phyloP scores from a whole-genome alignment of 305 asterid species.

The Lippia alba region DNA sequence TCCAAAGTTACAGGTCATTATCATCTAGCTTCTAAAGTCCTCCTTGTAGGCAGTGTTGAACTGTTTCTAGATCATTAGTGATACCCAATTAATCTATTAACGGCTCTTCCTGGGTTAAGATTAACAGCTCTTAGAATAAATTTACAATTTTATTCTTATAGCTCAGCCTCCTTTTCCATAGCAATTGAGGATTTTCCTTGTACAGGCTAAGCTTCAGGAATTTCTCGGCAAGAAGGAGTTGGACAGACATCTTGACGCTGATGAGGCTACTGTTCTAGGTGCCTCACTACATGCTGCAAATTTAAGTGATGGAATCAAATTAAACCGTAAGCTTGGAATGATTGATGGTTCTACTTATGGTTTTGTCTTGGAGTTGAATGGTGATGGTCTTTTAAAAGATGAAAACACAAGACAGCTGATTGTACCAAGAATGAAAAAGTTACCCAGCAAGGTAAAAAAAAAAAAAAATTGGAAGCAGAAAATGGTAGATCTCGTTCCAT shows the following conservation, averaged over 20 bases:
- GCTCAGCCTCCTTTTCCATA: slow-evolving; percentile 30
- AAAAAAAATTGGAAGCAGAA: slow-evolving; percentile 23
- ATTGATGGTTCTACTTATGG: slow-evolving; percentile 94
- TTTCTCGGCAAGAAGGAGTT: slow-evolving; percentile 93
- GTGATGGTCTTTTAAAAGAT: slow-evolving; percentile 82
- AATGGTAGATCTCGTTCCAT: slow-evolving; percentile 20
- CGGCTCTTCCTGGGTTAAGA: slow-evolving; percentile 6
- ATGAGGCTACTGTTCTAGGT: slow-evolving; percentile 95
- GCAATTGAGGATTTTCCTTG: slow-evolving; percentile 27
- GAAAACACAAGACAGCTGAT: slow-evolving; percentile 83
- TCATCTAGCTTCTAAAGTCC: slow-evolving; percentile 18
- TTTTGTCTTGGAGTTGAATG: slow-evolving; percentile 76
- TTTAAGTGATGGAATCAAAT: slow-evolving; percentile 96
- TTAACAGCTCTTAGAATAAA: slow-evolving; percentile 27
- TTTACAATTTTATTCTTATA: slow-evolving; percentile 16
- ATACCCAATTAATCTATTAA: neutral
- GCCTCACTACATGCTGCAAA: slow-evolving; percentile 98
- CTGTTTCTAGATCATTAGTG: too few species aligned
- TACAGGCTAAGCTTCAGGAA: slow-evolving; percentile 96
- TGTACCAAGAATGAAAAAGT: slow-evolving; percentile 95
- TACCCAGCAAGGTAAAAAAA: slow-evolving; percentile 89
- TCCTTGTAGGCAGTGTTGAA: slow-evolving; percentile 6
- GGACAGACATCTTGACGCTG: slow-evolving; percentile 97
- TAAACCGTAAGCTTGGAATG: slow-evolving; percentile 99
- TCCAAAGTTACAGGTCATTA: slow-evolving; percentile 90